A percentile compares a stretch with the other conserved stretches of the same genome.
These are phyloP conservation scores for Sclerotinia nivalis DNA, from an alignment of 2,329 filamentous ascomycete genomes.

Conservation along the genomic window DNA sequence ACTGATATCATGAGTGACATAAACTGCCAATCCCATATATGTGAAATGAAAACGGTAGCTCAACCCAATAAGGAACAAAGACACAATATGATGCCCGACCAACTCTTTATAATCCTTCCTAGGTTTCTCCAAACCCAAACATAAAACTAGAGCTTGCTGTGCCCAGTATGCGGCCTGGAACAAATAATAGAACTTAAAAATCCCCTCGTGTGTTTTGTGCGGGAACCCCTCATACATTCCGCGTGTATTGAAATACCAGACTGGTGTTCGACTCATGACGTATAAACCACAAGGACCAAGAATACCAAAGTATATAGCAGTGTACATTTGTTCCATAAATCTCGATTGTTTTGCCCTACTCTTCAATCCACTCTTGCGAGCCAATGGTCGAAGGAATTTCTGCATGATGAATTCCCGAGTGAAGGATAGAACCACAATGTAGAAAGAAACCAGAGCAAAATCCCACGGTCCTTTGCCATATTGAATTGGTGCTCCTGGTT, in stretches of 20 bases:
- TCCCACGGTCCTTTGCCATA: constrained; percentile 88
- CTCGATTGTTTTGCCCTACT: constrained; percentile 78
- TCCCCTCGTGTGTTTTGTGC: constrained; percentile 74
- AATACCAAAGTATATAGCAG: constrained; percentile 82
- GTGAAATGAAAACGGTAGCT: constrained; percentile 97
- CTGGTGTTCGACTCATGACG: constrained; percentile 83
- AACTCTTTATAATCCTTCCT: constrained; percentile 94
- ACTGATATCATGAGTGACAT: constrained; percentile 89
- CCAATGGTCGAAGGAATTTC: constrained; percentile 76
- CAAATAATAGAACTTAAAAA: constrained; percentile 93
- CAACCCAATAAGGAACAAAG: constrained; percentile 75
- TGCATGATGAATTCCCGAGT: constrained; percentile 97
- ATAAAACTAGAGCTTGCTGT: constrained; percentile 87
- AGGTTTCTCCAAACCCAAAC: constrained; percentile 86
- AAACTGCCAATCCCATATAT: constrained; percentile 89
- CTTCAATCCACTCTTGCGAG: constrained; percentile 66
- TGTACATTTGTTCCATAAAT: constrained; percentile 97
- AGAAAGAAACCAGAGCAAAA: constrained; percentile 84
- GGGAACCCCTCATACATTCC: constrained; percentile 91
- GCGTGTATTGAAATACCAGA: constrained; percentile 93
- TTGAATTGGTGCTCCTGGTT: constrained; percentile 54
- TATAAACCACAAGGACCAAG: constrained; percentile 83
- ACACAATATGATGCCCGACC: constrained; percentile 87
- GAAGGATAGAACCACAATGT: constrained; percentile 85
- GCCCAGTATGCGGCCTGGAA: constrained; percentile 94